These are phyloP conservation scores for Sporothrix luriei DNA, from an alignment of 2,329 filamentous ascomycete species.

Conservation along the genomic window DNA sequence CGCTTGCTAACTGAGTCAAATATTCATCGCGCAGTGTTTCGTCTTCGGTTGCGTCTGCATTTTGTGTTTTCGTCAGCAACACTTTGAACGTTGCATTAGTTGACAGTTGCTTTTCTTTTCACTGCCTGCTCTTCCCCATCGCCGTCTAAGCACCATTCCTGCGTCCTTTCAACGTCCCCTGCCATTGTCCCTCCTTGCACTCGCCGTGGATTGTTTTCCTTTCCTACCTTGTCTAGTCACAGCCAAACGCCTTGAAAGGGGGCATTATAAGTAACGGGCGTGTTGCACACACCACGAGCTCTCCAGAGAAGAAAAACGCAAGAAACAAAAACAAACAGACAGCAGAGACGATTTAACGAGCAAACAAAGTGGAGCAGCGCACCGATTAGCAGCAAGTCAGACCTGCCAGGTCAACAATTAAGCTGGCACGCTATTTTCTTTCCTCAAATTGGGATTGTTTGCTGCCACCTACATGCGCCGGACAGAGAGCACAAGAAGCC, in stretches of 20 bases:
- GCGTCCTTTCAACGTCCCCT: background rate
- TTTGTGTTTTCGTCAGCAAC: conserved; percentile 15
- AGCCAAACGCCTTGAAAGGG: conserved; percentile 2
- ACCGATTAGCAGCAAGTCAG: background rate
- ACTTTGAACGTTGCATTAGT: background rate
- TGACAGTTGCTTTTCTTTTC: background rate
- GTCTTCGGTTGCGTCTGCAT: background rate
- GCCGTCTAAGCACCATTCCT: background rate
- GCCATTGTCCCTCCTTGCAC: background rate
- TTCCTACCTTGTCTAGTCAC: background rate
- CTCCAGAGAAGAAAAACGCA: conserved; percentile 13
- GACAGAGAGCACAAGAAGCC: conserved; percentile 32
- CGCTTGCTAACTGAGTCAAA: background rate
- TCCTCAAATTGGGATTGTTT: conserved; percentile 25
- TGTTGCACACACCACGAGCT: conserved; percentile 4
- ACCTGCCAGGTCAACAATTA: background rate
- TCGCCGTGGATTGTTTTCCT: background rate
- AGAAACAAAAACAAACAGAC: background rate
- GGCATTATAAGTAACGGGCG: background rate
- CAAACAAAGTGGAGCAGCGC: background rate
- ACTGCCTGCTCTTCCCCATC: conserved; percentile 3
- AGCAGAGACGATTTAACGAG: background rate
- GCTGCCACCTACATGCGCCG: conserved; percentile 22
- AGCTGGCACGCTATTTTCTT: conserved; percentile 7
- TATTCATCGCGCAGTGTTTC: background rate